These are phyloP conservation scores for Saccharomycopsis amapae DNA, from an alignment of 805 yeast species.

Conservation along the genomic window DNA sequence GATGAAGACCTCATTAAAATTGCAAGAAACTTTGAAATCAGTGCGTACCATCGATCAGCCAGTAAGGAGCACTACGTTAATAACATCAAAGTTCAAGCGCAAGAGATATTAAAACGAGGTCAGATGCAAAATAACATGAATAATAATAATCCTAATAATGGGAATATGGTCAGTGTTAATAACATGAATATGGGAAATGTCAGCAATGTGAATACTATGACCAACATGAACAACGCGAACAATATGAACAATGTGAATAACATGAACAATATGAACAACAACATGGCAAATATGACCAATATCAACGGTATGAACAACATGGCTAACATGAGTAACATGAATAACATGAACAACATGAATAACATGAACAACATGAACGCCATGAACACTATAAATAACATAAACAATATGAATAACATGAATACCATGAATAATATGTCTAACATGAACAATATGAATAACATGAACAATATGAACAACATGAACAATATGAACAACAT, in stretches of 20 bases:
- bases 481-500: constrained; percentile 1
- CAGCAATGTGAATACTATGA: background rate
- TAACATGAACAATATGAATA: constrained; percentile 4
- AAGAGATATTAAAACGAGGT: constrained; percentile 6
- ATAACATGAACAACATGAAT: constrained; percentile 2
- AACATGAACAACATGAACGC: constrained; percentile 3
- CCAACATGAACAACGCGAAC: too few relatives aligned
- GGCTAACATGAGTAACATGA: background rate
- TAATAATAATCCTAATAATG: background rate
- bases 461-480: constrained; percentile 5
- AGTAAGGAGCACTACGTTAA: constrained; percentile 14
- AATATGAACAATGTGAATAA: constrained; percentile 3
- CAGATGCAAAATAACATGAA: background rate
- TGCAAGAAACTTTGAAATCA: constrained; percentile 14
- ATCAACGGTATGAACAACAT: background rate
- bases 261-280: background rate
- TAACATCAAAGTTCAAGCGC: constrained; percentile 13
- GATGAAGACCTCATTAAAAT: constrained; percentile 14
- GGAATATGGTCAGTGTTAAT: background rate
- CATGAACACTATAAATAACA: constrained; percentile 7
- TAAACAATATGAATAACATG: constrained; percentile 10
- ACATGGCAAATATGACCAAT: background rate
- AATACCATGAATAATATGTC: constrained; percentile 1
- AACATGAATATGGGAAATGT: background rate
- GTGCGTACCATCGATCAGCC: background rate